These are phyloP conservation scores for Suillus sp. DNA, from an alignment of 768 basidiomycete genomes.

Conservation along the genomic window DNA sequence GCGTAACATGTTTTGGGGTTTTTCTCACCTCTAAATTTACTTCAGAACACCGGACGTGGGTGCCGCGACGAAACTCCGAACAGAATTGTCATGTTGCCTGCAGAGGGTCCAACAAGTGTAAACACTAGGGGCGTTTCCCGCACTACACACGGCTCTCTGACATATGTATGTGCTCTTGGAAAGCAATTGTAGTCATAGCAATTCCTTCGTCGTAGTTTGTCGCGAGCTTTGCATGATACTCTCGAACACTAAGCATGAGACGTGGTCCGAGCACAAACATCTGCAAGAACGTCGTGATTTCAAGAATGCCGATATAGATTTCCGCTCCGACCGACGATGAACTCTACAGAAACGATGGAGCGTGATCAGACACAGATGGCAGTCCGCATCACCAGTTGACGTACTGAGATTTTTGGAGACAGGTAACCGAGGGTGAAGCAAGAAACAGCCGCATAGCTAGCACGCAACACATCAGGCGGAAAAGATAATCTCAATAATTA, in stretches of 20 bases:
- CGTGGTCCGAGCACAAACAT: conserved; percentile 7
- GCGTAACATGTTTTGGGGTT: background rate
- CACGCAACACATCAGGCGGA: background rate
- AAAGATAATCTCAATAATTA: background rate
- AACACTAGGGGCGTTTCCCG: background rate
- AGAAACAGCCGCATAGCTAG: conserved; percentile 3
- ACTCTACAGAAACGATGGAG: background rate
- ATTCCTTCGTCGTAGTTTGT: background rate
- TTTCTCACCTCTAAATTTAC: background rate
- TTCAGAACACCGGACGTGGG: background rate
- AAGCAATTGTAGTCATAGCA: background rate
- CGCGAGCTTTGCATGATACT: background rate
- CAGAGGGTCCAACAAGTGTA: background rate
- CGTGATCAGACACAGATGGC: background rate
- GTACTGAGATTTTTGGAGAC: conserved; percentile 2
- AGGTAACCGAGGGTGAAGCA: conserved; percentile 4
- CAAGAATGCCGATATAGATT: background rate
- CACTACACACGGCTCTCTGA: background rate
- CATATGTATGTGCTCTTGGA: background rate
- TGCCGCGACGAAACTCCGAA: background rate
- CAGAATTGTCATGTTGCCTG: background rate
- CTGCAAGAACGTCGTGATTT: background rate
- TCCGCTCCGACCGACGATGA: background rate
- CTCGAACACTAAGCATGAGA: conserved; percentile 5
- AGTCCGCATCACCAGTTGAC: background rate